Percentiles rank a stretch among this genome's conserved stretches.
These are phyloP conservation scores for Fraxinus anomala DNA, from an alignment of 257 asterid genomes.

Conservation along the genomic window DNA sequence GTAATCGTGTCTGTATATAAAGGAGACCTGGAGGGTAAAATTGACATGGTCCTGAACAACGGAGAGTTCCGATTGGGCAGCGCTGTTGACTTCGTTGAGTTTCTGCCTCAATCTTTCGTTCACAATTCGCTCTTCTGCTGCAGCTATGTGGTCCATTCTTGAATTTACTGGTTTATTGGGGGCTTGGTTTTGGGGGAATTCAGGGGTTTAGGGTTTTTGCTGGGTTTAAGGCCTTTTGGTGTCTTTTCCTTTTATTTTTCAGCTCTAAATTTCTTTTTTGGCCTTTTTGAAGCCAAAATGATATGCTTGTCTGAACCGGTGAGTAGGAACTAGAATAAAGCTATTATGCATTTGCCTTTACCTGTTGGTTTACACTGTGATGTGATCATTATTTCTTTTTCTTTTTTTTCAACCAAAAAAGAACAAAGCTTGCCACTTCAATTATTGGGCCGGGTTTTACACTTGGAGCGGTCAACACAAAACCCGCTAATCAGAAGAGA, in stretches of 20 bases:
- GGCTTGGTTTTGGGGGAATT: conserved; percentile 11
- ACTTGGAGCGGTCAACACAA: too few species aligned
- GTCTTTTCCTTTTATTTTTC: background rate
- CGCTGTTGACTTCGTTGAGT: conserved; percentile 74
- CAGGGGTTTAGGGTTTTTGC: conserved; percentile 28
- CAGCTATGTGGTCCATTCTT: conserved; percentile 77
- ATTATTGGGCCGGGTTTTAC: too few species aligned
- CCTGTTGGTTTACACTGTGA: too few species aligned
- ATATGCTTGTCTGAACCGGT: too few species aligned
- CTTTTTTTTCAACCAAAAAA: too few species aligned
- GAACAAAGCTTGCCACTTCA: too few species aligned
- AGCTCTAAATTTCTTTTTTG: too few species aligned
- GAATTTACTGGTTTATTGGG: background rate
- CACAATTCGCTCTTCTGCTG: conserved; percentile 80
- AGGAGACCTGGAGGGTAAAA: conserved; percentile 82
- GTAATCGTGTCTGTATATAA: background rate
- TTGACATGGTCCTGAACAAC: conserved; percentile 81
- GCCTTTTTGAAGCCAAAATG: too few species aligned
- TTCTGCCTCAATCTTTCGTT: conserved; percentile 72
- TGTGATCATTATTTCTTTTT: too few species aligned
- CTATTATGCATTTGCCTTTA: too few species aligned
- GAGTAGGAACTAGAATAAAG: too few species aligned
- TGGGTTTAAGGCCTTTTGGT: conserved; percentile 22
- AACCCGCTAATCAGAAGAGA: too few species aligned
- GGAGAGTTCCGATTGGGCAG: conserved; percentile 83